Evolutionary conservation across 1,284 basidiomycete species (phyloP), one percentile per base, ranked within the genome.

Genomic region (Sanghuangporus baumii): DNA sequence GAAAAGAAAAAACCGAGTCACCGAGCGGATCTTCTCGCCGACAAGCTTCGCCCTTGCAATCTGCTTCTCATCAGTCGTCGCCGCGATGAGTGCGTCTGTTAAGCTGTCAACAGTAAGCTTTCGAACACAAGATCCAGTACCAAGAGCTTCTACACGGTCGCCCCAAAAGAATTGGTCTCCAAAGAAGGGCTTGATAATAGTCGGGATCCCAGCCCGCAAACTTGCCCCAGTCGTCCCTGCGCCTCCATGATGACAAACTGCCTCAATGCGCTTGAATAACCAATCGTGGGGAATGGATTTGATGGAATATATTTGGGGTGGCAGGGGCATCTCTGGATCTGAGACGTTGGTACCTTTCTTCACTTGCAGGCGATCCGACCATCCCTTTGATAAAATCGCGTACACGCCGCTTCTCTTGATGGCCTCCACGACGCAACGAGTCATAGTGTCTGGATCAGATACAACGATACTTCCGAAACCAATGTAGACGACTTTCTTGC

Each of bases 401-500:
- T 87, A 83, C 9, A 97, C 93, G 4, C 89, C 94, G 69, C 91
- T 91, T 65, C 86, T 83, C 14, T 88, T 74, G 54, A 98, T 88
- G 7, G 96, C 94, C 54, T 97, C 91, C 48, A 96, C 82, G 57
- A 99, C 90, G 70, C 87, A 92, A 52, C 87, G 85, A 0, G 95
- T 98, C 90, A 98, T 94, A 47, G 85, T 84, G 69, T 86, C 89
- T 0, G 96, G 95, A 74, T 99, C 94, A 9, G 94, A 90, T 20
- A 99, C 96, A 56, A 99, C 94, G 66, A 98, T 96, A 64, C 94
- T 97, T n/a, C 96, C 96, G 72, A 98, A 99, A 31, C 96, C 96
- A 67, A 99, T 95, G 76, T 98, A 99, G 5, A 98, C 94, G 36
- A 99, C 81, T 77, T 96, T 98, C 82, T 93, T 93, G 63, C 84